A percentile compares a stretch with the other conserved stretches of the same genome.
phyloP scores from a whole-genome alignment of 352 stramenopile species.

The Pythium rhizo-oryzae region DNA sequence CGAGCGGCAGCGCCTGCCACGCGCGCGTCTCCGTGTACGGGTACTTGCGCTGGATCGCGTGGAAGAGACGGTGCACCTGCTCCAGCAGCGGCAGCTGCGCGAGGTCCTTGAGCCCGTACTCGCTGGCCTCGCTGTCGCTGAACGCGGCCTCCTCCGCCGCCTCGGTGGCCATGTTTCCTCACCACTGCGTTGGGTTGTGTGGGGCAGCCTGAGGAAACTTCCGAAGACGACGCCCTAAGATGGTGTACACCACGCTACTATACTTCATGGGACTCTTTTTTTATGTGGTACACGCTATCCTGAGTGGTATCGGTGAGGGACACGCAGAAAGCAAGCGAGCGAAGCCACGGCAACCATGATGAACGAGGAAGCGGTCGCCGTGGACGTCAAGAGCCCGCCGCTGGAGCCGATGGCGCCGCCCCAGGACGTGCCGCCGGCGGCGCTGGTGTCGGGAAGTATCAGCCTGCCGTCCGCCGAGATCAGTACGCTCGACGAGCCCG shows the following conservation, averaged over 20 bases:
- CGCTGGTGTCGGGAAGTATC: conserved; percentile 79
- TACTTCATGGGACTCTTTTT: too few relatives aligned
- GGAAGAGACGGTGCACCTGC: conserved; percentile 83
- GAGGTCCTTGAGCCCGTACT: conserved; percentile 76
- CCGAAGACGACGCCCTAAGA: background rate
- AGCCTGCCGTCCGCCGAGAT: conserved; percentile 69
- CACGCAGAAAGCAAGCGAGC: too few relatives aligned
- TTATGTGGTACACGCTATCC: conserved; percentile 1
- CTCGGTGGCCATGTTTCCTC: background rate
- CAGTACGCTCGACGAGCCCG: conserved; percentile 88
- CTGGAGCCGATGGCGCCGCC: conserved; percentile 12
- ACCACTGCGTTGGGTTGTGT: conserved; percentile 20
- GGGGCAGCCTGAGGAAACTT: background rate
- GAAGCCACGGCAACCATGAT: conserved; percentile 20
- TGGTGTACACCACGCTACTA: conserved; percentile 6
- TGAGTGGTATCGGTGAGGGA: too few relatives aligned
- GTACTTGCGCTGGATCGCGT: conserved; percentile 82
- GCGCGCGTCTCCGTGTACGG: conserved; percentile 83
- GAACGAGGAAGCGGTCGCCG: conserved; percentile 21
- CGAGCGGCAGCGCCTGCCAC: conserved; percentile 74
- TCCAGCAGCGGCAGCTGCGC: conserved; percentile 73
- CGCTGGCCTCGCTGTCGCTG: conserved; percentile 42
- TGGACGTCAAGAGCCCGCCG: conserved; percentile 22
- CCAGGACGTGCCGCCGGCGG: conserved; percentile 25
- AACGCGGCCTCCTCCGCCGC: conserved; percentile 9